Percentiles rank a stretch among this genome's conserved stretches.
phyloP scores from a whole-genome alignment of 2,329 filamentous ascomycete species.

The Chaetomium globosum region DNA sequence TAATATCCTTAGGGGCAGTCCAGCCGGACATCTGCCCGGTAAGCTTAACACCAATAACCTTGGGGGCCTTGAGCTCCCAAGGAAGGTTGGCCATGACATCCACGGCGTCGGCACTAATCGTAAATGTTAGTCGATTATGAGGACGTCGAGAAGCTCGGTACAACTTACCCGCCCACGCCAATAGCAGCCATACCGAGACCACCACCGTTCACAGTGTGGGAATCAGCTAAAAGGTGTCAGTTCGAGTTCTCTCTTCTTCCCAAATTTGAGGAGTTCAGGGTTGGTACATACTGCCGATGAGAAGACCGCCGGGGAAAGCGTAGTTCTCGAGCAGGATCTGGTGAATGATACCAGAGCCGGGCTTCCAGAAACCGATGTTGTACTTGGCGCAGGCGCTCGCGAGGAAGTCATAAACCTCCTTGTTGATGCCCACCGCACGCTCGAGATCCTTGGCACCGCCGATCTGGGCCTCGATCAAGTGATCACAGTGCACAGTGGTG shows the following conservation, averaged over 20 bases:
- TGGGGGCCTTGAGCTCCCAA: conserved; percentile 98
- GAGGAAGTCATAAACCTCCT: conserved; percentile 98
- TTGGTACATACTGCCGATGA: conserved; percentile 70
- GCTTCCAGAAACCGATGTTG: conserved; percentile 99
- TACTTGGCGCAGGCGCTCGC: conserved; percentile 94
- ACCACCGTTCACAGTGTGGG: conserved; percentile 95
- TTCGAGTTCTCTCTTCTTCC: background rate
- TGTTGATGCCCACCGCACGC: conserved; percentile 90
- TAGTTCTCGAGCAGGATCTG: conserved; percentile 99
- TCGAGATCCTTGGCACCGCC: conserved; percentile 92
- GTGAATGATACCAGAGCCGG: conserved; percentile 98
- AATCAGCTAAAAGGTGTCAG: conserved; percentile 56
- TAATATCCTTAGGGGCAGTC: conserved; percentile 95
- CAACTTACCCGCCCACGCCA: conserved; percentile 75
- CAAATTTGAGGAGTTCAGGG: background rate
- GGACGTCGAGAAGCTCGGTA: background rate
- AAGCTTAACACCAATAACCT: conserved; percentile 93
- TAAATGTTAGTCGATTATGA: background rate
- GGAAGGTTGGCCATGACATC: conserved; percentile 97
- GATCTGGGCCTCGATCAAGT: conserved; percentile 96
- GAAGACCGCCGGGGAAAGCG: conserved; percentile 95
- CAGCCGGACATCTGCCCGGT: conserved; percentile 88
- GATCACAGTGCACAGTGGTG: conserved; percentile 95
- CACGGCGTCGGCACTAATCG: conserved; percentile 76
- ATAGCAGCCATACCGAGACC: conserved; percentile 94